Base-by-base conservation (phyloP, 257 asterid genomes). In the Capsicum rhomboideum region DNA sequence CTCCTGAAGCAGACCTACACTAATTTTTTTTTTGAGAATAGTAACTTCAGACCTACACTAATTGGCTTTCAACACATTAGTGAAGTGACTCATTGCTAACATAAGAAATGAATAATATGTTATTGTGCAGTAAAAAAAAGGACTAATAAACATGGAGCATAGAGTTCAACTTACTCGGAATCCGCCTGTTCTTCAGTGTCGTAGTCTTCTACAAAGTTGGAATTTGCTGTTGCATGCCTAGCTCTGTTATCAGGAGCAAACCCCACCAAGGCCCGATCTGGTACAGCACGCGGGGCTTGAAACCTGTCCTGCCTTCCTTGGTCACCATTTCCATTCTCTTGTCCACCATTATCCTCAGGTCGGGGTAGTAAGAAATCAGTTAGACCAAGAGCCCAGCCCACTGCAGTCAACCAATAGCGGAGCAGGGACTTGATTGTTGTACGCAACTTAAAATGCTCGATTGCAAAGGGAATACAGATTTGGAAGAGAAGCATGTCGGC, bases 401-500 rank as follows among this genome's bases (percentile, higher is more conserved):
- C 93, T 17, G 89, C 99, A 83, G 98, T 88, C 86, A 96, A 96
- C 99, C 99, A 96, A 84, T 95, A 94, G 17, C 95, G 97, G 79
- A 96, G 97, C 82, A 96, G 87, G 78, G 98, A 92, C 86, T 93
- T 96, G 83, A 95, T 93, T 44, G 98, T 95, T 82, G 93, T 94
- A 80, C 99, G 93, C 90, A 93, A 86, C 87, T 96, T 96, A 85
- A 96, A 96, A 88, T 96, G 99, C 90, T 96, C 97, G 23, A 96
- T 92, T 26, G 99, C 99, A 87, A 96, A 96, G 26, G 99, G 99
- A 77, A 96, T 93, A 91, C 99, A 96, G 90, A 96, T 96, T 93
- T 96, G 99, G 85, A 96, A 94, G 80, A 96, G 98, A 85, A 93
- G 98, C 98, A 96, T 93, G 88, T 93, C 99, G 31, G 97, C 98